Conservation (phyloP, 1,284 basidiomycete genomes). For the Moesziomyces sp. region DNA sequence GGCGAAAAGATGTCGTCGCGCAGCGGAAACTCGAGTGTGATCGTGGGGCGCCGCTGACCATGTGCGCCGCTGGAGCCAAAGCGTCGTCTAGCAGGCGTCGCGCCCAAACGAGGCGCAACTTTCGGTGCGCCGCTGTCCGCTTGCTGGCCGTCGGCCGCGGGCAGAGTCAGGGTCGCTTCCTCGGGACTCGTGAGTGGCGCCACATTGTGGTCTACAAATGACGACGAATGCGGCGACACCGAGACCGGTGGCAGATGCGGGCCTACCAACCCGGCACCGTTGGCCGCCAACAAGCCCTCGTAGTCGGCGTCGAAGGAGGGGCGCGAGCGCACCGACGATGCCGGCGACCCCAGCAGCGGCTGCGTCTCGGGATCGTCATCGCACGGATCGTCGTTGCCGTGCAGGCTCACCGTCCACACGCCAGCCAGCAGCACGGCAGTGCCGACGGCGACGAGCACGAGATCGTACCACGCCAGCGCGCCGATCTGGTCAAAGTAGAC, state of each 20-base stretch:
- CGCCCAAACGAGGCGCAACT: slow-evolving; percentile 10
- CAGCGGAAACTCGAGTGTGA: slow-evolving; percentile 51
- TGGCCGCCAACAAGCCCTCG: slow-evolving; percentile 39
- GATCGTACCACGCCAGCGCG: slow-evolving; percentile 76
- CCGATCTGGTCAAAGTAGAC: slow-evolving; percentile 91
- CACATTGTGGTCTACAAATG: slow-evolving; percentile 28
- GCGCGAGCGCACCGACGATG: slow-evolving; percentile 8
- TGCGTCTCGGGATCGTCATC: slow-evolving; percentile 20
- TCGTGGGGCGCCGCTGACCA: slow-evolving; percentile 33
- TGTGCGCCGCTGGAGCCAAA: slow-evolving; percentile 1
- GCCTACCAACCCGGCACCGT: slow-evolving; percentile 49
- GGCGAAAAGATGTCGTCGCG: slow-evolving; percentile 38
- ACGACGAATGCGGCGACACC: slow-evolving; percentile 23
- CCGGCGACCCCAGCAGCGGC: slow-evolving; percentile 19
- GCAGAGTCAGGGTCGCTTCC: slow-evolving; percentile 24
- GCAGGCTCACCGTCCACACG: slow-evolving; percentile 82
- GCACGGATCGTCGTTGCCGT: slow-evolving; percentile 31
- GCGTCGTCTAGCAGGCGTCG: slow-evolving; percentile 14
- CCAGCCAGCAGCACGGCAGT: slow-evolving; percentile 83
- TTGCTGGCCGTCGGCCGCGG: slow-evolving; percentile 3
- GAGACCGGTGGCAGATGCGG: slow-evolving; percentile 51
- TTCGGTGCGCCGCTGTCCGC: slow-evolving; percentile 7
- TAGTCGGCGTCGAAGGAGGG: slow-evolving; percentile 11
- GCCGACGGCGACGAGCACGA: slow-evolving; percentile 81
- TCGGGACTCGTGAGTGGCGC: slow-evolving; percentile 26